Evolutionary conservation across 495 filamentous ascomycete species (phyloP).

Genomic region (Trichoderma parareesei): DNA sequence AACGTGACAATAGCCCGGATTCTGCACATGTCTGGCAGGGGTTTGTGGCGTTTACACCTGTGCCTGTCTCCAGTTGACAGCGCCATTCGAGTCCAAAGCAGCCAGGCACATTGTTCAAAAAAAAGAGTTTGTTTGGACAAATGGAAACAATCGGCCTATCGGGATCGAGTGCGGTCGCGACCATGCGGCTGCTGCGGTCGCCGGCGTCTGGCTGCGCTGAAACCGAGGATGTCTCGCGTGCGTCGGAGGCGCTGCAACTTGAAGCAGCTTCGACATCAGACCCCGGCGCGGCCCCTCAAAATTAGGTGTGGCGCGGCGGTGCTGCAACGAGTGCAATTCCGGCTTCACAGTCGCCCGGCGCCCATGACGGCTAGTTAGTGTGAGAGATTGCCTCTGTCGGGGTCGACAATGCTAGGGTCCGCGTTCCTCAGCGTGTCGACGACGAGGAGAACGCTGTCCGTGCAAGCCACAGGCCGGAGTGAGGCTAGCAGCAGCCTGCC

Average conservation of each 20-base stretch:
- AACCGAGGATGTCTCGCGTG: conserved; percentile 24
- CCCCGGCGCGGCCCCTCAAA: conserved; percentile 3
- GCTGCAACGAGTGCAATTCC: conserved; percentile 5
- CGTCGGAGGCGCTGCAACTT: conserved; percentile 21
- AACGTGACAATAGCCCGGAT: not conserved
- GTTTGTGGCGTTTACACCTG: not conserved
- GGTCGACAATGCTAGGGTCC: not conserved
- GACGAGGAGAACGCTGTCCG: not conserved
- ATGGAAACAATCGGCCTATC: conserved; percentile 1
- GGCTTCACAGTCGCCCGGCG: conserved; percentile 6
- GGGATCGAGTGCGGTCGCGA: not conserved
- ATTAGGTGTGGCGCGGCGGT: conserved; percentile 4
- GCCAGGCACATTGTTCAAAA: not conserved
- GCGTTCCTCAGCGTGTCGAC: not conserved
- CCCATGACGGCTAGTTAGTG: not conserved
- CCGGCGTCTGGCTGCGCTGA: conserved; percentile 16
- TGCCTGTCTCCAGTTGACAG: not conserved
- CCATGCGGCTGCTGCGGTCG: not conserved
- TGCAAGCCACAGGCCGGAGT: not conserved
- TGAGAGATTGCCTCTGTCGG: not conserved
- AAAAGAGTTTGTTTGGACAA: not conserved
- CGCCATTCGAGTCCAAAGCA: not conserved
- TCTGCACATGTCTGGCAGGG: not conserved
- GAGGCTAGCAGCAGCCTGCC: not conserved
- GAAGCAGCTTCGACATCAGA: conserved; percentile 23